Evolutionary conservation across 164 flowering plant genomes (phyloP), one percentile per base, ranked within the genome.

Genomic region (Chloranthus sessilifolius): DNA sequence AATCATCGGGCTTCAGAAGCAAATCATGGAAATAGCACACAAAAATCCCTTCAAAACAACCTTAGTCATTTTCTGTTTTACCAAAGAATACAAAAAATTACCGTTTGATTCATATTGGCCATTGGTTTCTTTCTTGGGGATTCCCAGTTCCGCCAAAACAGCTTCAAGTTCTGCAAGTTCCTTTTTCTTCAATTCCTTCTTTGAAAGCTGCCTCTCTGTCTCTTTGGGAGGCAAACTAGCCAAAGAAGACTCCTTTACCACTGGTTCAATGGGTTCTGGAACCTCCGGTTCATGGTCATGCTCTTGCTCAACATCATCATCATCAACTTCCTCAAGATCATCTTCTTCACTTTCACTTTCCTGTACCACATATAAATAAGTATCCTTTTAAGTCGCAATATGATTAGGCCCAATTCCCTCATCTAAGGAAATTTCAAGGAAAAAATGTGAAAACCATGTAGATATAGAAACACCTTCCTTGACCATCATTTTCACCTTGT

Each of bases 321-420:
- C 91, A 68, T 83, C 88, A 22, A 63, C 89, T 56, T 74, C 85
- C 61, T 82, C 83, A 43, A 76, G 65, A 45, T 60, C 67, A 28
- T 81, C 91, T n/a, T 80, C 95, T 41, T 87, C 95, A 60, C 89
- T 89, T 48, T 89, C 95, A 62, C 80, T 83, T 47, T 84, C 95
- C 95, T 89, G 79, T 6, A 45, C n/a, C n/a, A n/a, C n/a, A n/a
- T n/a, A n/a, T n/a, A n/a, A n/a, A n/a, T n/a, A n/a, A n/a, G n/a
- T n/a, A n/a, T n/a, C n/a, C n/a, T n/a, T n/a, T n/a, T n/a, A n/a
- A n/a, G n/a, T n/a, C n/a, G n/a, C n/a, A n/a, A n/a, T n/a, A n/a
- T n/a, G n/a, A n/a, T n/a, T n/a, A n/a, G n/a, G n/a, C n/a, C n/a
- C n/a, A n/a, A n/a, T n/a, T n/a, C n/a, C n/a, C n/a, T n/a, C n/a